Evolutionary conservation across 768 basidiomycete species (phyloP).

Genomic region (Stropharia rugosoannulata): DNA sequence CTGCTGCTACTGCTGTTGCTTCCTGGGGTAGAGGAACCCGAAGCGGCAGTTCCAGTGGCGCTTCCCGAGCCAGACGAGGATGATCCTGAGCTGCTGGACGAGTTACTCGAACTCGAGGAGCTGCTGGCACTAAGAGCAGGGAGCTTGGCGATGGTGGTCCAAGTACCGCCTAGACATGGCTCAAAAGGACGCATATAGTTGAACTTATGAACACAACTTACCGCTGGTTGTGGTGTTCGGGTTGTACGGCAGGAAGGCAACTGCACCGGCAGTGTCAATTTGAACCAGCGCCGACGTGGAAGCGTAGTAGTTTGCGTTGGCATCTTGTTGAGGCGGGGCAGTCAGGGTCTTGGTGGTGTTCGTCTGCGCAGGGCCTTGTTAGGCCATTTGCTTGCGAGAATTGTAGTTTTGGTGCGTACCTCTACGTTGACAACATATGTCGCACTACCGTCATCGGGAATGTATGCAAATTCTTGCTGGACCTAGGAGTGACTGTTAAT

Average conservation of each 20-base stretch:
- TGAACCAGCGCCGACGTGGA: conserved; percentile 26
- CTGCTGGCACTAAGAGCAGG: not conserved
- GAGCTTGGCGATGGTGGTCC: conserved; percentile 6
- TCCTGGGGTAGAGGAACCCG: not conserved
- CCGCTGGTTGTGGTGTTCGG: conserved; percentile 21
- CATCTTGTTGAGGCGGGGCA: conserved; percentile 21
- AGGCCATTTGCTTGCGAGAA: not conserved
- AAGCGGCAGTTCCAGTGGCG: not conserved
- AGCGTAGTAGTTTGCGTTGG: conserved; percentile 21
- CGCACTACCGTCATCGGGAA: conserved; percentile 65
- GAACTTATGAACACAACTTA: not conserved
- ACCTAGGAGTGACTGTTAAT: conserved; percentile 18
- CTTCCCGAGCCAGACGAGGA: not conserved
- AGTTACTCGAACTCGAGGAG: not conserved
- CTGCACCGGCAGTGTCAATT: conserved; percentile 18
- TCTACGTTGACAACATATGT: conserved; percentile 64
- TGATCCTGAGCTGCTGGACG: not conserved
- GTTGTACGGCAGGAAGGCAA: conserved; percentile 23
- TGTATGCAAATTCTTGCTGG: conserved; percentile 62
- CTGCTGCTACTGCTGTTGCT: not conserved
- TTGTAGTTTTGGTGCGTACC: conserved; percentile 27
- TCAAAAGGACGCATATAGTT: not conserved
- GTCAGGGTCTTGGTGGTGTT: conserved; percentile 27
- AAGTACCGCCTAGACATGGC: conserved; percentile 1
- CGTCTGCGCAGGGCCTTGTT: conserved; percentile 5